A percentile compares a stretch with the other conserved stretches of the same genome.
Conservation (phyloP, 768 basidiomycete genomes). For the Pleurotus tuber-regium region DNA sequence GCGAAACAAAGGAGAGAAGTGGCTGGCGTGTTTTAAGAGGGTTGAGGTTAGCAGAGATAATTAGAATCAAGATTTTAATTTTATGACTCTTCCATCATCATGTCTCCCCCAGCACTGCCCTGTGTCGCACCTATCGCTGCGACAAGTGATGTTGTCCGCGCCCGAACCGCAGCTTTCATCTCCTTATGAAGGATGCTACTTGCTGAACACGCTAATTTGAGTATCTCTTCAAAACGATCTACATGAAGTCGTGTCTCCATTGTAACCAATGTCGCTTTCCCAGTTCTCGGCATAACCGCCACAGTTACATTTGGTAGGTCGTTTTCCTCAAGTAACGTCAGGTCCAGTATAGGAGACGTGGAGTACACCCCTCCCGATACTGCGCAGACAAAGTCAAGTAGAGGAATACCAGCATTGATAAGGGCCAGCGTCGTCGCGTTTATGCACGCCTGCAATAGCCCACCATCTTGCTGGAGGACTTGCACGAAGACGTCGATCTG, state of each 20-base stretch:
- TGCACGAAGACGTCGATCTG: slow-evolving; percentile 94
- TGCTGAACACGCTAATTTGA: slow-evolving; percentile 75
- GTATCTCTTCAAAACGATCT: slow-evolving; percentile 88
- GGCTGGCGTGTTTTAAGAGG: slow-evolving; percentile 87
- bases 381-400: slow-evolving; percentile 89
- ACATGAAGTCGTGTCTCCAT: slow-evolving; percentile 95
- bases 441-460: slow-evolving; percentile 85
- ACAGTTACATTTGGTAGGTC: slow-evolving; percentile 88
- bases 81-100: slow-evolving; percentile 32
- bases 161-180: slow-evolving; percentile 73
- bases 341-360: slow-evolving; percentile 78
- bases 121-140: slow-evolving; percentile 54
- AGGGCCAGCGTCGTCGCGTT: slow-evolving; percentile 95
- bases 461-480: slow-evolving; percentile 92
- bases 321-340: slow-evolving; percentile 86
- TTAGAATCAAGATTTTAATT: slow-evolving; percentile 22
- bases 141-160: slow-evolving; percentile 60
- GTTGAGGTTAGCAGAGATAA: slow-evolving; percentile 33
- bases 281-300: slow-evolving; percentile 85
- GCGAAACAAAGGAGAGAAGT: slow-evolving; percentile 87
- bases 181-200: slow-evolving; percentile 76
- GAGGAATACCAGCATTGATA: slow-evolving; percentile 84
- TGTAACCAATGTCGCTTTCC: slow-evolving; percentile 81
- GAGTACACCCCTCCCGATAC: slow-evolving; percentile 86
- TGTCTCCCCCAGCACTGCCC: slow-evolving; percentile 21